Conservation (phyloP, 129 eudicot species). For the Flaveria trinervia region DNA sequence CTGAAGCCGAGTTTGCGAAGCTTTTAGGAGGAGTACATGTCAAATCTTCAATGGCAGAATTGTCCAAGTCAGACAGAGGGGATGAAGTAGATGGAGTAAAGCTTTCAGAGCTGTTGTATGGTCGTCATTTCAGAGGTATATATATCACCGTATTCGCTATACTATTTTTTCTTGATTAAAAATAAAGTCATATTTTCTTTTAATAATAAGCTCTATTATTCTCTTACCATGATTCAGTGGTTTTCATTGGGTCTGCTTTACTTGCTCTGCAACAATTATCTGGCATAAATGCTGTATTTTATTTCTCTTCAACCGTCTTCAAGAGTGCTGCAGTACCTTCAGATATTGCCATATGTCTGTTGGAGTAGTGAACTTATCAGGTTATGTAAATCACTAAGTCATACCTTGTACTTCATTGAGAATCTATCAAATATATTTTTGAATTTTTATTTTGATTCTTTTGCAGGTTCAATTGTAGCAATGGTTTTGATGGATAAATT, state of each 20-base stretch:
- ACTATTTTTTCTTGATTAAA: neutral
- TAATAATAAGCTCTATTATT: neutral
- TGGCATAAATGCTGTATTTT: conserved; percentile 85
- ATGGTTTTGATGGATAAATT: conserved; percentile 82
- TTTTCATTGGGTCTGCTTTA: conserved; percentile 74
- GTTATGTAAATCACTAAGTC: conserved; percentile 33
- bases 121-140: conserved; percentile 67
- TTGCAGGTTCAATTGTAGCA: conserved; percentile 71
- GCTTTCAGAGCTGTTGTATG: conserved; percentile 59
- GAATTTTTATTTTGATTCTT: neutral
- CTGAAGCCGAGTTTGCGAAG: conserved; percentile 67
- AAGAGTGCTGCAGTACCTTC: conserved; percentile 80
- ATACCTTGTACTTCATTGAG: conserved; percentile 14
- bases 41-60: conserved; percentile 74
- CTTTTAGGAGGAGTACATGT: conserved; percentile 75
- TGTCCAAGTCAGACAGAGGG: conserved; percentile 74
- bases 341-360: conserved; percentile 63
- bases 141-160: neutral
- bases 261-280: conserved; percentile 84
- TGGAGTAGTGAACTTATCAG: conserved; percentile 69
- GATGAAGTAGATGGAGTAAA: conserved; percentile 64
- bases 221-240: conserved; percentile 51
- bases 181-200: neutral
- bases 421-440: neutral
- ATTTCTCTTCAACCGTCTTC: conserved; percentile 86